A percentile compares a stretch with the other conserved stretches of the same genome.
Evolutionary conservation across 2,329 filamentous ascomycete species (phyloP).

Genomic region (Claviceps sorghi): DNA sequence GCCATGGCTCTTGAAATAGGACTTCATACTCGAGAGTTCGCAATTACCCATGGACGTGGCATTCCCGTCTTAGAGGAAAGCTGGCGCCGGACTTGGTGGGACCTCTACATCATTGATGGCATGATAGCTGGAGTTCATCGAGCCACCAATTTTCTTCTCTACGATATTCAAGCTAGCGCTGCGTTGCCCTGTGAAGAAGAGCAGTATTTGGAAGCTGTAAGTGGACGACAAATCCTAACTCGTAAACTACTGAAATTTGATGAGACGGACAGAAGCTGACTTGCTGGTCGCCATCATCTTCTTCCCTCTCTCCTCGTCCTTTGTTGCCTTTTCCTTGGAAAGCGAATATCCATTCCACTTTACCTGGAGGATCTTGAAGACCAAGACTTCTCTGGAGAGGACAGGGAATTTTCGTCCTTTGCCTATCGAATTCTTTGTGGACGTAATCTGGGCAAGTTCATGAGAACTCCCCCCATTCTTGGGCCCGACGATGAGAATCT

Average conservation of each 20-base stretch:
- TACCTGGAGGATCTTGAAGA: slow-evolving; percentile 66
- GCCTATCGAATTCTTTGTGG: slow-evolving; percentile 72
- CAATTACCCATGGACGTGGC: slow-evolving; percentile 45
- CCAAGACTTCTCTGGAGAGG: slow-evolving; percentile 54
- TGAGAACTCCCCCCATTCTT: slow-evolving; percentile 39
- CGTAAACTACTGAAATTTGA: background rate
- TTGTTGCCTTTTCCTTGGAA: slow-evolving; percentile 13
- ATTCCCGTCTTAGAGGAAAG: slow-evolving; percentile 63
- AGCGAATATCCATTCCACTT: slow-evolving; percentile 44
- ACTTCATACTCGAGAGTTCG: slow-evolving; percentile 56
- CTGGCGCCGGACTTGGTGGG: slow-evolving; percentile 87
- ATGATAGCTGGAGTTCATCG: slow-evolving; percentile 71
- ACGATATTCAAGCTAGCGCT: slow-evolving; percentile 52
- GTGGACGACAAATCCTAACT: slow-evolving; percentile 11
- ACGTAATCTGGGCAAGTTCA: slow-evolving; percentile 62
- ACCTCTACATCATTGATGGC: slow-evolving; percentile 62
- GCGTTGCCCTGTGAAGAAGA: slow-evolving; percentile 69
- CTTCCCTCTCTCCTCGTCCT: background rate
- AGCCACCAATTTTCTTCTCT: slow-evolving; percentile 54
- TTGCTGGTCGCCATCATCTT: background rate
- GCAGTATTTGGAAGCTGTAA: slow-evolving; percentile 48
- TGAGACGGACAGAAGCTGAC: slow-evolving; percentile 2
- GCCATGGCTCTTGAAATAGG: slow-evolving; percentile 61
- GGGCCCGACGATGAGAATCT: slow-evolving; percentile 40
- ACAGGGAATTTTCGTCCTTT: slow-evolving; percentile 66